Evolutionary conservation across 805 yeast genomes (phyloP).

Genomic region (Hemisphaericaspora nanyangensis): DNA sequence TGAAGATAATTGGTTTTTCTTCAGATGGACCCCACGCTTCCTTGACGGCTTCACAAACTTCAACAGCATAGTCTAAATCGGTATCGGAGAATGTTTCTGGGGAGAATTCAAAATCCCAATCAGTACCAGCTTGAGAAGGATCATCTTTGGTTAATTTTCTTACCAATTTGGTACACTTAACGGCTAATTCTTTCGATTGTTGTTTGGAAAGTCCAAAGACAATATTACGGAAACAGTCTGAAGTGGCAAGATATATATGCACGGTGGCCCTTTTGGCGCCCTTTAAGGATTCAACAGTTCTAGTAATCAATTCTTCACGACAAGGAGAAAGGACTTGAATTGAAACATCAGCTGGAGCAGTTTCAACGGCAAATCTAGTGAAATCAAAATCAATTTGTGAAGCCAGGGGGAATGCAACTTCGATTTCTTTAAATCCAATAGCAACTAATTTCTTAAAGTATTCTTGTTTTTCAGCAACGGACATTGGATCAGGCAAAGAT

Average conservation of each 20-base stretch:
- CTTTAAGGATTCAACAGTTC: conserved; percentile 67
- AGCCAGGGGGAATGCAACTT: conserved; percentile 80
- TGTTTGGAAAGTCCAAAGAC: conserved; percentile 63
- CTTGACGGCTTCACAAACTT: conserved; percentile 73
- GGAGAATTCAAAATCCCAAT: conserved; percentile 74
- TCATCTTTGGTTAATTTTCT: conserved; percentile 68
- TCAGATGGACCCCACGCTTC: conserved; percentile 67
- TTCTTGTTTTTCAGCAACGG: conserved; percentile 69
- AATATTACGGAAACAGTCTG: conserved; percentile 68
- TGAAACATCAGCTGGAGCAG: conserved; percentile 72
- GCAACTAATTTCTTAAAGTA: conserved; percentile 67
- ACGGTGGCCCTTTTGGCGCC: conserved; percentile 77
- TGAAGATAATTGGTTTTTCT: conserved; percentile 69
- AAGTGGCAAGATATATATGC: conserved; percentile 73
- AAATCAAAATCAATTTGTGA: conserved; percentile 79
- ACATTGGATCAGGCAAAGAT: conserved; percentile 83
- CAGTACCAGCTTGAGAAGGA: conserved; percentile 47
- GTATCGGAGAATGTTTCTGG: conserved; percentile 81
- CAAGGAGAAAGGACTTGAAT: conserved; percentile 77
- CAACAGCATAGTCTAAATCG: conserved; percentile 55
- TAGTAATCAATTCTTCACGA: conserved; percentile 64
- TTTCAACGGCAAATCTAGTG: conserved; percentile 68
- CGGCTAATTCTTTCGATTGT: conserved; percentile 59
- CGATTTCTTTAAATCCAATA: conserved; percentile 78
- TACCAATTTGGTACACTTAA: conserved; percentile 58